Evolutionary conservation across 2,329 filamentous ascomycete species (phyloP).

Genomic region (Zymoseptoria tritici): DNA sequence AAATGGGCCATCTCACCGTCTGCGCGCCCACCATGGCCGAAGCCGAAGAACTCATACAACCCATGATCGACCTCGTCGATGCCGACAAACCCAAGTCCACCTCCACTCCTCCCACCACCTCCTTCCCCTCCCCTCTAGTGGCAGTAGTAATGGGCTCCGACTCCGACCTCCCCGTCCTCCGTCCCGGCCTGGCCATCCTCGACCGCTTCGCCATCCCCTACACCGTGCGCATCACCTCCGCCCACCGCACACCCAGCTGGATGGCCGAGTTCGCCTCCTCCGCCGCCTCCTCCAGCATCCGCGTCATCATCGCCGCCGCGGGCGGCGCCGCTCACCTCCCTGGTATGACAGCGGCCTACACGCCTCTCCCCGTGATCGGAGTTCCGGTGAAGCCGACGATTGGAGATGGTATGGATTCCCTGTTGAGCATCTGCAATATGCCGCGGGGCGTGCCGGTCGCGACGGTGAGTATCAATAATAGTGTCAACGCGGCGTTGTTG

Average conservation of each 20-base stretch:
- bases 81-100: slow-evolving; percentile 41
- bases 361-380: slow-evolving; percentile 44
- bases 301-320: slow-evolving; percentile 43
- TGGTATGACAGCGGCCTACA: slow-evolving; percentile 46
- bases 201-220: slow-evolving; percentile 64
- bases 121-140: slow-evolving; percentile 49
- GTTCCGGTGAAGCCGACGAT: slow-evolving; percentile 44
- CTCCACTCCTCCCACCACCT: slow-evolving; percentile 23
- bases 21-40: slow-evolving; percentile 60
- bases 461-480: slow-evolving; percentile 41
- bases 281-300: slow-evolving; percentile 31
- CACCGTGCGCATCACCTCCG: slow-evolving; percentile 68
- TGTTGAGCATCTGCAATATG: slow-evolving; percentile 48
- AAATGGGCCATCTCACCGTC: slow-evolving; percentile 91
- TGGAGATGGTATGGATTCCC: slow-evolving; percentile 43
- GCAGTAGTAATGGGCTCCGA: slow-evolving; percentile 80
- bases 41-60: slow-evolving; percentile 60
- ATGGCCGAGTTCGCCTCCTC: slow-evolving; percentile 39
- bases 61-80: slow-evolving; percentile 60
- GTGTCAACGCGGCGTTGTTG: slow-evolving; percentile 40
- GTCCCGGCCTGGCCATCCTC: slow-evolving; percentile 58
- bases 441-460: slow-evolving; percentile 39
- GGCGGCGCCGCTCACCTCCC: slow-evolving; percentile 46
- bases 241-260: slow-evolving; percentile 47
- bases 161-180: slow-evolving; percentile 64